Percentiles rank a stretch among this genome's conserved stretches.
phyloP scores from a whole-genome alignment of 2,329 filamentous ascomycete species.

The Lasiodiplodia hormozganensis region DNA sequence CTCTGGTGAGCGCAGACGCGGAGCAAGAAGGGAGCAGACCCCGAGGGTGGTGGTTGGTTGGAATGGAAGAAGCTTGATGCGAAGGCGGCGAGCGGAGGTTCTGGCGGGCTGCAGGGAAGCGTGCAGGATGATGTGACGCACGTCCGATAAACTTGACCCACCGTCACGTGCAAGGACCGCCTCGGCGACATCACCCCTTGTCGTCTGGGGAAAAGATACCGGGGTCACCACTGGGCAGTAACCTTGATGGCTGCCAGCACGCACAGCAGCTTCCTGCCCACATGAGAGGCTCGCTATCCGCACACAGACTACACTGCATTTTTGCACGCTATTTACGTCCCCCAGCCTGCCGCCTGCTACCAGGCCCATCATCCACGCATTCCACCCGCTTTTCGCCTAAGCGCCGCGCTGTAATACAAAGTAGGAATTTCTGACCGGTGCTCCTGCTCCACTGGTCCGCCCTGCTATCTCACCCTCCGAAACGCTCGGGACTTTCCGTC shows the following conservation, averaged over 20 bases:
- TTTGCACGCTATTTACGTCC: conserved; percentile 12
- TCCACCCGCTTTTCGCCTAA: conserved; percentile 24
- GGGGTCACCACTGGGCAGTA: conserved; percentile 5
- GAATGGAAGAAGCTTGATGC: background rate
- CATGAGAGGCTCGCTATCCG: background rate
- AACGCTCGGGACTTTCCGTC: background rate
- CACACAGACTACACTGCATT: conserved; percentile 14
- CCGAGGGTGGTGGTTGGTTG: background rate
- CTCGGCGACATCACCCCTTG: conserved; percentile 22
- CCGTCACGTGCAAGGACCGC: conserved; percentile 11
- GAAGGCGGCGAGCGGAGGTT: background rate
- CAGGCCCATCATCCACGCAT: conserved; percentile 9
- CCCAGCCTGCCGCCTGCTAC: conserved; percentile 9
- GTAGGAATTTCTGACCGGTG: conserved; percentile 23
- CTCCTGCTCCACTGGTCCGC: background rate
- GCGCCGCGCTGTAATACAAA: conserved; percentile 29
- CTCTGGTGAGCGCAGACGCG: background rate
- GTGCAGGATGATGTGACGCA: background rate
- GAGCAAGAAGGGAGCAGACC: too few species aligned
- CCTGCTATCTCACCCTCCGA: conserved; percentile 10
- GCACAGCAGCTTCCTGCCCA: background rate
- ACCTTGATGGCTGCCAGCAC: conserved; percentile 12
- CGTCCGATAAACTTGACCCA: background rate
- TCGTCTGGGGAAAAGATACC: conserved; percentile 18
- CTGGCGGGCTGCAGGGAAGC: background rate